A percentile compares a stretch with the other conserved stretches of the same genome.
Evolutionary conservation across 331 rosid species (phyloP).

Genomic region (Cydonia oblonga): DNA sequence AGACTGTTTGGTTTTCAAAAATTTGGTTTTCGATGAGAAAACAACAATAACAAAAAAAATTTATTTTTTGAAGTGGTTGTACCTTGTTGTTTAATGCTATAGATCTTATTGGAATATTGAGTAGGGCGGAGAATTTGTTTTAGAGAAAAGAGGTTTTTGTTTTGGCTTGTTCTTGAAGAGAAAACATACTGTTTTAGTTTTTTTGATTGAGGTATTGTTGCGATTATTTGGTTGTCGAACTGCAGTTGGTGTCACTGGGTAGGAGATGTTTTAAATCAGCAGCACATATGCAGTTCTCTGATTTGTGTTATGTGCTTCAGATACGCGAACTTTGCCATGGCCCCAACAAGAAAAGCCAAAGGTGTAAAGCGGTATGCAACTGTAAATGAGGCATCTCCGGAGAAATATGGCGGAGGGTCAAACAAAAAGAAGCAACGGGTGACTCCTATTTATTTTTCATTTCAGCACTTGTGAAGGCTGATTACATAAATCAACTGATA

Average conservation of each 20-base stretch:
- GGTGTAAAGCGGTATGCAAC: constrained; percentile 32
- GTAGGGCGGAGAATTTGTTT: not conserved
- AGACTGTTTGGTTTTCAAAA: no score
- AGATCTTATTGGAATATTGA: no score
- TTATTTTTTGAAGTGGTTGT: not conserved
- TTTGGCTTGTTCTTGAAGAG: not conserved
- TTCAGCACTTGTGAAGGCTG: not conserved
- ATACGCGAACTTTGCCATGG: constrained; percentile 34
- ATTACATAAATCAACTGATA: not conserved
- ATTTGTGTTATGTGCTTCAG: constrained; percentile 19
- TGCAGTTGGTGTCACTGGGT: not conserved
- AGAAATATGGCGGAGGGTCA: constrained; percentile 35
- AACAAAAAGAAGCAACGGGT: constrained; percentile 46
- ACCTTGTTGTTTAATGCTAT: not conserved
- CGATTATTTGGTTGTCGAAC: not conserved
- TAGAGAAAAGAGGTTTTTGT: not conserved
- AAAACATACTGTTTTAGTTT: not conserved
- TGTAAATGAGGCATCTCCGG: constrained; percentile 44
- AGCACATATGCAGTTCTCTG: not conserved
- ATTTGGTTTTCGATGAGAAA: no score
- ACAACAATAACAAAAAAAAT: no score
- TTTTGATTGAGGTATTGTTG: not conserved
- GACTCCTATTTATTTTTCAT: not conserved
- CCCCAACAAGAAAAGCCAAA: constrained; percentile 52
- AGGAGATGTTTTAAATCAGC: not conserved